phyloP scores from a whole-genome alignment of 768 basidiomycete species.

The Mycena galericulata region DNA sequence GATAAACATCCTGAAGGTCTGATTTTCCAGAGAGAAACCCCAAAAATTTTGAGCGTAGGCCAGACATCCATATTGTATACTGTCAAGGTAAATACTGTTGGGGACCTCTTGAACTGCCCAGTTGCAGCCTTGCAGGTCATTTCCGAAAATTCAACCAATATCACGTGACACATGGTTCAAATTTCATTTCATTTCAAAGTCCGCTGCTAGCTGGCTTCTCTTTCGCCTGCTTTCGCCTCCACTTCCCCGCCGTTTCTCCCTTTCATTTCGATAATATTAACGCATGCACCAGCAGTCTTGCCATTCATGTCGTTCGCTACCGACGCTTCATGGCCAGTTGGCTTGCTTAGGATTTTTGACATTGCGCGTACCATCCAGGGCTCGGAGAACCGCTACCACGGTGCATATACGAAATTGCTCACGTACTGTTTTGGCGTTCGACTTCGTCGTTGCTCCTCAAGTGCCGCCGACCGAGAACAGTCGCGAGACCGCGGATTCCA shows the following conservation, averaged over 20 bases:
- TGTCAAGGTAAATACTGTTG: too few species aligned
- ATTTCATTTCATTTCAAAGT: slow-evolving; percentile 9
- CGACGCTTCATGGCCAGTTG: slow-evolving; percentile 9
- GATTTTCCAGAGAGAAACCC: too few species aligned
- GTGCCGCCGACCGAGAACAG: background rate
- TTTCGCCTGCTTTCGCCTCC: background rate
- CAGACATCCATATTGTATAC: too few species aligned
- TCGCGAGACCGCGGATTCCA: slow-evolving; percentile 3
- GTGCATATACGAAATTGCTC: slow-evolving; percentile 10
- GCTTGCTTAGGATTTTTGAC: slow-evolving; percentile 14
- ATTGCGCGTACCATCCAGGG: too few species aligned
- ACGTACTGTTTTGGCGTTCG: slow-evolving; percentile 13
- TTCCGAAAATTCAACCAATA: too few species aligned
- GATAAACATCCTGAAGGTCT: too few species aligned
- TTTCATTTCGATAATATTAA: background rate
- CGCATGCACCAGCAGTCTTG: background rate
- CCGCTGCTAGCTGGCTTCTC: slow-evolving; percentile 1
- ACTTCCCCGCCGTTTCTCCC: background rate
- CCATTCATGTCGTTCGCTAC: background rate
- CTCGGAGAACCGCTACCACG: too few species aligned
- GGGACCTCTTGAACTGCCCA: too few species aligned
- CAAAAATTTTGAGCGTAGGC: too few species aligned
- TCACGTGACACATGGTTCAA: too few species aligned
- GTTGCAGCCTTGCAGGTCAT: too few species aligned
- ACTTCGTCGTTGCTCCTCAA: slow-evolving; percentile 16